Evolutionary conservation across 139 green algal species (phyloP).

Genomic region (Coelastrella sp.): DNA sequence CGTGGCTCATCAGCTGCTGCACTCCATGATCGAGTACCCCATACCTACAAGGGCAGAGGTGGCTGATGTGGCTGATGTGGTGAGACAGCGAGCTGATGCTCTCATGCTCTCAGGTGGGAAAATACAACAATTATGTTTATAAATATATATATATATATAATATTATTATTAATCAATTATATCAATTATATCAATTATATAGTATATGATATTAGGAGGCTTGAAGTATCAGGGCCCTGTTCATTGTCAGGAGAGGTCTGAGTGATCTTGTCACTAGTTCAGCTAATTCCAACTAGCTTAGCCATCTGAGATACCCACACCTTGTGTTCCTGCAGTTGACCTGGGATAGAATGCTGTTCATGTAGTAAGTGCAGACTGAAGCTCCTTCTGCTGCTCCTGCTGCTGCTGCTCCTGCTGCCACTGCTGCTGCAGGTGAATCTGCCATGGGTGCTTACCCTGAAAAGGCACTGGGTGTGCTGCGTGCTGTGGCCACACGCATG

Average conservation of each 20-base stretch:
- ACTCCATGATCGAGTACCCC: constrained; percentile 86
- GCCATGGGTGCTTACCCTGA: constrained; percentile 81
- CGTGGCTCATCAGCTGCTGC: constrained; percentile 85
- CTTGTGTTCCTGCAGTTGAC: too few relatives aligned
- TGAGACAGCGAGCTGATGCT: constrained; percentile 85
- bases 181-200: not conserved
- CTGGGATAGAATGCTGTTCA: too few relatives aligned
- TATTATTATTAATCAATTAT: not conserved
- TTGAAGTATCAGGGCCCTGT: too few relatives aligned
- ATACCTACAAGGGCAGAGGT: constrained; percentile 89
- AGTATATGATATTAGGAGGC: too few relatives aligned
- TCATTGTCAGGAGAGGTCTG: too few relatives aligned
- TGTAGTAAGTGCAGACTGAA: too few relatives aligned
- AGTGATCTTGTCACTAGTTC: too few relatives aligned
- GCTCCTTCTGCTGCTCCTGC: not conserved
- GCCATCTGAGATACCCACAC: too few relatives aligned
- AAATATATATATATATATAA: not conserved
- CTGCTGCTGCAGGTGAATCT: constrained; percentile 64
- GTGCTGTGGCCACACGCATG: constrained; percentile 62
- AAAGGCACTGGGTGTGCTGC: constrained; percentile 82
- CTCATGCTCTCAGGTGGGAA: constrained; percentile 85
- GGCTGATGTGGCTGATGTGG: constrained; percentile 84
- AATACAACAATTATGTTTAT: too few relatives aligned
- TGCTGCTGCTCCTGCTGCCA: not conserved
- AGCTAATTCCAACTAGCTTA: too few relatives aligned